Evolutionary conservation across 192 early-diverging fungal species (phyloP).

Genomic region (Coemansia sp.): DNA sequence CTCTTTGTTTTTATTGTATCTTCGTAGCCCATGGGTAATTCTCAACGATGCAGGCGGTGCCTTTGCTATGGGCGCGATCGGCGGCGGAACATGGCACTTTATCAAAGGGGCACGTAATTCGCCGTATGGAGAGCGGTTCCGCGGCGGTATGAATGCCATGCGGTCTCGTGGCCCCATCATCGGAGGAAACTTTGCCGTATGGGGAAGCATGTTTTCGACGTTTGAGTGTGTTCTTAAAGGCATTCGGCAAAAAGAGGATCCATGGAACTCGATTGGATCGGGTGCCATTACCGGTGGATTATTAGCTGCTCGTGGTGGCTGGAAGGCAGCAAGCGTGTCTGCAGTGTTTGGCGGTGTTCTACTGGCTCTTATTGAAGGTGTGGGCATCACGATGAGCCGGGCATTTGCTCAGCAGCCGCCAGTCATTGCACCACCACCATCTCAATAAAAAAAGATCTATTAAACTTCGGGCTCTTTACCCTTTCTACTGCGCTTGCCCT

Average conservation of each 20-base stretch:
- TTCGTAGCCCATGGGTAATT: constrained; percentile 74
- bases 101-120: constrained; percentile 99
- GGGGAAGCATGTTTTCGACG: constrained; percentile 97
- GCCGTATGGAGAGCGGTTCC: constrained; percentile 89
- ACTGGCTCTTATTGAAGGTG: constrained; percentile 94
- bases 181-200: constrained; percentile 99
- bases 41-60: constrained; percentile 81
- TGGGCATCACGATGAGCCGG: constrained; percentile 74
- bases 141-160: constrained; percentile 80
- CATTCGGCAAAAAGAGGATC: constrained; percentile 96
- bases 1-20: too few relatives aligned
- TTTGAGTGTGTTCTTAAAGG: constrained; percentile 94
- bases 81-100: constrained; percentile 93
- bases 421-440: constrained; percentile 45
- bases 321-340: constrained; percentile 73
- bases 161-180: constrained; percentile 91
- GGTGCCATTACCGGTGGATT: constrained; percentile 95
- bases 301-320: constrained; percentile 80
- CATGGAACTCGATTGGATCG: constrained; percentile 95
- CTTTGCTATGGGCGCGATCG: constrained; percentile 96
- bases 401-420: constrained; percentile 64
- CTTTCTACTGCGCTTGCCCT: constrained; percentile 19
- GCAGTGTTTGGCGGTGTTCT: constrained; percentile 91
- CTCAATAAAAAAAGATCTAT: constrained; percentile 17
- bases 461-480: constrained; percentile 40